These are phyloP conservation scores for Wickerhamomyces hampshirensis DNA, from an alignment of 805 yeast species.

Conservation along the genomic window DNA sequence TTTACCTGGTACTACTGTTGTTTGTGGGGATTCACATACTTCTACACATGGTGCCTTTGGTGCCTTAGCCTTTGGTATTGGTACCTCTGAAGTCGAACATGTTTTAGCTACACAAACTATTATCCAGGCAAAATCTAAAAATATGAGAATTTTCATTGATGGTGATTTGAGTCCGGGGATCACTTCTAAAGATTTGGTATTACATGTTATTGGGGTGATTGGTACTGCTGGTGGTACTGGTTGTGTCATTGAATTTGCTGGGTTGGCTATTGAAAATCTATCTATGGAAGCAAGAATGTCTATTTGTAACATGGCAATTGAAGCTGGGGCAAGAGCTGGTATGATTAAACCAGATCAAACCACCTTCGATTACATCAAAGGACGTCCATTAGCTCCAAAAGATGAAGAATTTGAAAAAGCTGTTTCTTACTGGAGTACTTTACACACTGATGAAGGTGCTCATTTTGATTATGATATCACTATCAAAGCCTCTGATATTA, in stretches of 20 bases:
- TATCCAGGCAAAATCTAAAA: constrained; percentile 91
- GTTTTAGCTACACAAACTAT: constrained; percentile 96
- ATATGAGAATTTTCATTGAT: constrained; percentile 83
- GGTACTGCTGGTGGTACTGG: constrained; percentile 99
- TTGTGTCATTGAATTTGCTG: constrained; percentile 92
- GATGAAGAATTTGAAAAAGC: constrained; percentile 97
- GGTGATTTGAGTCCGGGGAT: constrained; percentile 86
- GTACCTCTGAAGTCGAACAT: constrained; percentile 98
- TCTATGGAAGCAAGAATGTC: constrained; percentile 99
- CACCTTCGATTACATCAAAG: constrained; percentile 85
- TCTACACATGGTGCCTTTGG: constrained; percentile 99
- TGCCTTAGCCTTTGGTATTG: constrained; percentile 95
- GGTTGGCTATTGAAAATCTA: constrained; percentile 84
- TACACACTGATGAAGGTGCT: constrained; percentile 87
- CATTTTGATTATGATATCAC: constrained; percentile 77
- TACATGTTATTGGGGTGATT: constrained; percentile 92
- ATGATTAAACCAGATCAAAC: constrained; percentile 94
- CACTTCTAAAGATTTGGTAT: constrained; percentile 91
- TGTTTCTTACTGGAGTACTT: constrained; percentile 81
- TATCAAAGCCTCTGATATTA: constrained; percentile 77
- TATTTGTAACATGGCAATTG: constrained; percentile 98
- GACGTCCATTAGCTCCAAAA: constrained; percentile 91
- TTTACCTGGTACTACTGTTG: constrained; percentile 96
- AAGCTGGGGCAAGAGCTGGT: constrained; percentile 99
- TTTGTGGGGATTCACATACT: constrained; percentile 98